Evolutionary conservation across 1,284 basidiomycete genomes (phyloP), one percentile per base, ranked within the genome.

Genomic region (Sanghuangporus weigelae): DNA sequence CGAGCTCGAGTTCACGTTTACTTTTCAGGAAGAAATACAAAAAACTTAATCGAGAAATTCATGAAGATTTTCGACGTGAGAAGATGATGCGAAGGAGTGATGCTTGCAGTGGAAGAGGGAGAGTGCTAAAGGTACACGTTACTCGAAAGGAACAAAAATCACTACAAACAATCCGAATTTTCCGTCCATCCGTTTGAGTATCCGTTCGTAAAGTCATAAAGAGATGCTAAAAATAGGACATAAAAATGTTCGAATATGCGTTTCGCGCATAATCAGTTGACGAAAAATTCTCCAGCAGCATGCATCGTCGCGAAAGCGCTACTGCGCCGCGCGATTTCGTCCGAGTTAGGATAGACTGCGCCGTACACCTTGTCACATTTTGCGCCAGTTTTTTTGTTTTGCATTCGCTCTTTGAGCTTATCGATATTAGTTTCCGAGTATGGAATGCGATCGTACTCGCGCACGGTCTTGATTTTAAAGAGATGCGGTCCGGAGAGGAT

Each of bases 401-500:
- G 53, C 11, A 10, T 10, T 10, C n/a, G 8, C 39, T 21, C 31
- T 44, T 57, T 57, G 10, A 63, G 48, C 38, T 63, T 39, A 8
- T 31, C 57, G 40, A 59, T 44, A n/a, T 36, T 42, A 16, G 60
- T 58, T 12, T 23, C 46, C 3, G 58, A 60, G 59, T 64, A 64
- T 31, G 51, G 21, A 12, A 60, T 49, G 14, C 57, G 59, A 31
- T 64, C 63, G 38, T 38, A 60, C n/a, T 36, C 53, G 8, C 63
- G 57, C 38, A 64, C 53, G 12, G 35, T 57, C 63, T 51, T 64
- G 42, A 64, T 46, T 31, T 56, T 23, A 3, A 6, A n/a, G 3
- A 40, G 23, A 23, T 56, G 50, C 12, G 63, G 58, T n/a, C 63
- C 63, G 8, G 56, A 59, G n/a, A 64, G 59, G 19, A 64, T 46